A percentile compares a stretch with the other conserved stretches of the same genome.
These are phyloP conservation scores for Striga hermonthica DNA, from an alignment of 305 asterid genomes.

Conservation along the genomic window DNA sequence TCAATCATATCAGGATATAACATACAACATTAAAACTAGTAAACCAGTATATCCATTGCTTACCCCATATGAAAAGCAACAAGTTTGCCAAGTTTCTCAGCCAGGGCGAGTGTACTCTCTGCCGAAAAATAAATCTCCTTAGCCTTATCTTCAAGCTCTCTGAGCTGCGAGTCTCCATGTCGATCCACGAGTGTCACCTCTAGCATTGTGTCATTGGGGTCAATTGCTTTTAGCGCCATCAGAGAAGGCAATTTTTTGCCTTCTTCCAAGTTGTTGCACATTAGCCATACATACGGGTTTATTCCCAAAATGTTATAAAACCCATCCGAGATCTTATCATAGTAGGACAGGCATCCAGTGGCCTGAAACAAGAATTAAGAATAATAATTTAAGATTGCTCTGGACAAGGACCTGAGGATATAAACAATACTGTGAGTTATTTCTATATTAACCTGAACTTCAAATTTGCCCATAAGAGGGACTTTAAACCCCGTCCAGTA, in stretches of 20 bases:
- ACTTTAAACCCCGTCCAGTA: neutral
- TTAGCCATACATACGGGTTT: constrained; percentile 85
- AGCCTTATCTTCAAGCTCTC: constrained; percentile 90
- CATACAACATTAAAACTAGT: constrained; percentile 11
- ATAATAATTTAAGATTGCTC: neutral
- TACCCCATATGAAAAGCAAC: constrained; percentile 95
- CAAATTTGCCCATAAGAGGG: neutral
- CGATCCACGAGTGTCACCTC: constrained; percentile 86
- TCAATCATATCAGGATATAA: constrained; percentile 25
- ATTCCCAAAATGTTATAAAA: constrained; percentile 84
- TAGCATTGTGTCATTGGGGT: constrained; percentile 59
- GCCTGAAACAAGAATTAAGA: constrained; percentile 46
- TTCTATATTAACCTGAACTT: neutral
- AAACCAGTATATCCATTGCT: constrained; percentile 24
- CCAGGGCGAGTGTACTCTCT: constrained; percentile 61
- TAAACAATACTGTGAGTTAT: neutral
- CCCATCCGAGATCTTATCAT: constrained; percentile 81
- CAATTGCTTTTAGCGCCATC: constrained; percentile 58
- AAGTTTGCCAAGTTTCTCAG: constrained; percentile 84
- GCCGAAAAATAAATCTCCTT: constrained; percentile 76
- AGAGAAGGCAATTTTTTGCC: constrained; percentile 69
- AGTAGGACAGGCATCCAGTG: constrained; percentile 78
- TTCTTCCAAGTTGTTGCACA: constrained; percentile 77
- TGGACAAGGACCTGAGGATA: neutral
- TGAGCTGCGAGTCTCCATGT: constrained; percentile 73